Evolutionary conservation across 2,329 filamentous ascomycete genomes (phyloP), one percentile per base, ranked within the genome.

Genomic region (Emmonsiellopsis sp.): DNA sequence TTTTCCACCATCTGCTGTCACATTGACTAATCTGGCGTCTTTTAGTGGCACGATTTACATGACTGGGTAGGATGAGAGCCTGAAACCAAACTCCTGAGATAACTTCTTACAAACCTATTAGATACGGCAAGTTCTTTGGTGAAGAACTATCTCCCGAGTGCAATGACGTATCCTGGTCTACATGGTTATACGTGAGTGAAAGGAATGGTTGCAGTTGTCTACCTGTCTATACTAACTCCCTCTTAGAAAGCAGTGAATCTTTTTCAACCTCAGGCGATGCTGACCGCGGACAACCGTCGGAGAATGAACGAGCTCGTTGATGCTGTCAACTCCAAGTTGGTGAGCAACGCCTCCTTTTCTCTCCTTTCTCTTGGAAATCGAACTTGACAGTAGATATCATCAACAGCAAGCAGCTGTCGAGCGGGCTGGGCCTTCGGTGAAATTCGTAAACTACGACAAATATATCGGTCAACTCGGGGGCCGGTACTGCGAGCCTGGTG

Each of bases 121-220:
- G 45, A 10, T 48, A 48, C 26, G 45, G 45, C 9, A 48, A 48
- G 45, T 48, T 48, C 45, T 48, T 48, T 16, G 45, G 45, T 34
- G 45, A 48, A 48, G 15, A 48, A 15, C 10, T 31, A 11, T 16
- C 45, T 35, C 31, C 31, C 3, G 45, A 48, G 7, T 48, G 45
- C 45, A 5, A 48, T 35, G 26, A 48, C n/a, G 45, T 48, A 34
- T 48, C 45, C n/a, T 48, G 45, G 45, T 48, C 45, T 10, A 48
- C 45, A 48, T 48, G 45, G 45, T 26, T 48, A 3, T 34, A 48
- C 15, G 45, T 48, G 31, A 48, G 45, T 34, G 4, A 32, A 48
- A 10, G 13, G 15, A 32, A 48, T 30, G 13, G 15, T 48, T 5
- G 26, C 45, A 48, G 15, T 48, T 11, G 10, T 35, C 45, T 34